Evolutionary conservation across 345 rosid species (phyloP), one percentile per base, ranked within the genome.

Genomic region (Toxicodendron radicans): DNA sequence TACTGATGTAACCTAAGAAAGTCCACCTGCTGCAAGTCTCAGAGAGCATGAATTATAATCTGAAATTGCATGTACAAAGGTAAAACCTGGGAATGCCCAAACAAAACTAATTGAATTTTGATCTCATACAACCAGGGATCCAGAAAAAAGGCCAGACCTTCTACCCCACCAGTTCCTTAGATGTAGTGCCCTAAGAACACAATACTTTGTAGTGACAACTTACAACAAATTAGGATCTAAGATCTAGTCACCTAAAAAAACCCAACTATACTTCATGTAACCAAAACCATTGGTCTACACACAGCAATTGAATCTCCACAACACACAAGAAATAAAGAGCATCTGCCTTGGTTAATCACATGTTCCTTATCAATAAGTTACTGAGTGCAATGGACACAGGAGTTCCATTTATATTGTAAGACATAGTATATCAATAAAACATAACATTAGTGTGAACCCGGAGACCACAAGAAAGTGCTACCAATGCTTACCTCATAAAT

Each of bases 401-500:
- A 30, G 57, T 18, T 59, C 75, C 66, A 59, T 41, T 38, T 45
- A 46, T 30, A 57, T 30, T 30, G 58, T 14, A 54, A 32, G 64
- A 61, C 58, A 58, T n/a, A 14, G 48, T 61, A 66, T 58, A 23
- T 53, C 46, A 30, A 49, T 17, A 70, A 54, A 70, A 68, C 58
- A 61, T 38, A 46, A 18, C 7, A 48, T 64, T 5, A 53, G 16
- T 2, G 30, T 57, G 33, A 64, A 1, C 51, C 10, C 58, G 58
- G 38, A 58, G 23, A 1, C 23, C 48, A 24, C n/a, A 7, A 57
- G 58, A 20, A 66, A 38, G 7, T 14, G 23, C 43, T 48, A 73
- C 33, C n/a, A 78, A 79, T 16, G 3, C 62, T 72, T 72, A 93
- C 99, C 92, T 95, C 98, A 72, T 91, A 95, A 23, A 95, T 93